Percentiles rank a stretch among this genome's conserved stretches.
These are phyloP conservation scores for Rhizopus arrhizus DNA, from an alignment of 371 early-diverging fungal species.

Conservation along the genomic window DNA sequence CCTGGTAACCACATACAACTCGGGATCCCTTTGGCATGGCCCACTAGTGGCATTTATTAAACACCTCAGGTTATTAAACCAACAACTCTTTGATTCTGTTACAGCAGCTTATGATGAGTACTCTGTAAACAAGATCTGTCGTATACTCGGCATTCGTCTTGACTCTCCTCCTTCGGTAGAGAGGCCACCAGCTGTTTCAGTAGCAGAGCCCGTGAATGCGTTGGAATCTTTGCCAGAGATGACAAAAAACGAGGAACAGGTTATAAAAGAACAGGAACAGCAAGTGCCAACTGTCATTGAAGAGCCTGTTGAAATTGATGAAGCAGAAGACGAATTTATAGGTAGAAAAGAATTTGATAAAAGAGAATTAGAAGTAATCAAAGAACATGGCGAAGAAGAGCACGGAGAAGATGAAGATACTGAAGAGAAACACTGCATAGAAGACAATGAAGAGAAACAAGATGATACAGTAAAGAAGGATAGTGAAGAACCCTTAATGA, in stretches of 20 bases:
- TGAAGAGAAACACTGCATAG: neutral
- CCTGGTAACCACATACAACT: slow-evolving; percentile 33
- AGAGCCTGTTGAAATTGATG: neutral
- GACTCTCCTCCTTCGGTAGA: slow-evolving; percentile 24
- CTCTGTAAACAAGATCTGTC: slow-evolving; percentile 36
- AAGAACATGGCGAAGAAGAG: neutral
- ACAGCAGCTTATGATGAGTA: slow-evolving; percentile 34
- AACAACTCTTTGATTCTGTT: slow-evolving; percentile 41
- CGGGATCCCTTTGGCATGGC: slow-evolving; percentile 41
- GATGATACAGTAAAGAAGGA: neutral
- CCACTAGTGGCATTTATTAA: slow-evolving; percentile 43
- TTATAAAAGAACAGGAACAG: neutral
- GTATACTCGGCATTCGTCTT: slow-evolving; percentile 44
- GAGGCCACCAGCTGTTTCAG: neutral
- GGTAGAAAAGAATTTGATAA: neutral
- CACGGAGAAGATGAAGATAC: neutral
- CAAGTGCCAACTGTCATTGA: neutral
- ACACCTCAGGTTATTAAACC: slow-evolving; percentile 44
- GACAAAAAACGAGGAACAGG: no score
- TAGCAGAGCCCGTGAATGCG: neutral
- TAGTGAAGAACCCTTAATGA: neutral
- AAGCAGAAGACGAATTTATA: neutral
- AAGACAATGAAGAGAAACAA: neutral
- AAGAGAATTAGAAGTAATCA: neutral
- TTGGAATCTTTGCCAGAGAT: no score